Conservation (phyloP, 768 basidiomycete genomes). For the Punctularia strigosozonata region DNA sequence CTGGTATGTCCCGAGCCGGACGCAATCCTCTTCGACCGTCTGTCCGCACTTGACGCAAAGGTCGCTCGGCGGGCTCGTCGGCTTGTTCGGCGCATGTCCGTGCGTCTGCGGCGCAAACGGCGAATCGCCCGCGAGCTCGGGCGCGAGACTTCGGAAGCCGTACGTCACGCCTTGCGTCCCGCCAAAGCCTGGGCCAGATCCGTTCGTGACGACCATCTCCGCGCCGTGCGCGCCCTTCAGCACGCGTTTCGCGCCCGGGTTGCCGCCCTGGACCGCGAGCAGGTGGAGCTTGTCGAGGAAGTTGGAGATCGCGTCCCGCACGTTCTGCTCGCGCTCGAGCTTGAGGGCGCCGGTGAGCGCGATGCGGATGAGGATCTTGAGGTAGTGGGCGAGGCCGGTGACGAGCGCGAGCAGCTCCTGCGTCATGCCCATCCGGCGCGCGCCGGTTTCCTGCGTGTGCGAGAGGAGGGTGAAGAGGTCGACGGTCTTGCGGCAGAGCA, state of each 20-base stretch:
- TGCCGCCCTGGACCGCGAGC: conserved; percentile 77
- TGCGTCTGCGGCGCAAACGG: conserved; percentile 46
- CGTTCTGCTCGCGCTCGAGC: conserved; percentile 82
- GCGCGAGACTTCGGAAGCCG: conserved; percentile 86
- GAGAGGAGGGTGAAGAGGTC: conserved; percentile 95
- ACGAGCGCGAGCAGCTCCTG: conserved; percentile 94
- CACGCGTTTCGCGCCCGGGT: conserved; percentile 64
- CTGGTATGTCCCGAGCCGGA: conserved; percentile 88
- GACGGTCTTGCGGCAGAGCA: conserved; percentile 98
- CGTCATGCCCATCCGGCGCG: conserved; percentile 89
- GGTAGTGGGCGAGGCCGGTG: conserved; percentile 97
- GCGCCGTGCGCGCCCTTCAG: conserved; percentile 70
- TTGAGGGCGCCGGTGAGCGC: conserved; percentile 93
- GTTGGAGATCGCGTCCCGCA: conserved; percentile 71
- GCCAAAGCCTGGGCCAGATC: conserved; percentile 48
- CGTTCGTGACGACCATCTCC: conserved; percentile 23
- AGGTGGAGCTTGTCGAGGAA: conserved; percentile 92
- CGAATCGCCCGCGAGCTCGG: conserved; percentile 83
- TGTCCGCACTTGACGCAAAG: conserved; percentile 80
- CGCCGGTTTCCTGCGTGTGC: conserved; percentile 87
- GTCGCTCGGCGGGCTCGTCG: conserved; percentile 73
- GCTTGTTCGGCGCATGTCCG: conserved; percentile 34
- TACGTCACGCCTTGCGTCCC: conserved; percentile 86
- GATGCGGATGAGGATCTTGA: conserved; percentile 98
- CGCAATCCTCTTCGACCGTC: conserved; percentile 97